phyloP scores from a whole-genome alignment of 305 asterid species.

The Fraxinus platypoda region DNA sequence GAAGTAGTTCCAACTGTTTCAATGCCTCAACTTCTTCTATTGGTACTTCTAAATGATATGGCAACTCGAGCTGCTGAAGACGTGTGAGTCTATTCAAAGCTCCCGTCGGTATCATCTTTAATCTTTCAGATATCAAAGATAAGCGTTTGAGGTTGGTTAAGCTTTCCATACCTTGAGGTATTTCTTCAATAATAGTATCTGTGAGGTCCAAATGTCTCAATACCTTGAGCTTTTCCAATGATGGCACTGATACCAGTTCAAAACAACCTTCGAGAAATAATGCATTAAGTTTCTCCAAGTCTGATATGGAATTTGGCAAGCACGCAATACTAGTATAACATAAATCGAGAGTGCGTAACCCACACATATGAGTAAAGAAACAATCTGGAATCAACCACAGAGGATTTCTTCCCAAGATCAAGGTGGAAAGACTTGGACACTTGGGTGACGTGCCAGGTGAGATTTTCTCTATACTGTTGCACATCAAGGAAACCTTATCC shows the following conservation, averaged over 20 bases:
- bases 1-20: neutral
- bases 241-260: neutral
- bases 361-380: too few relatives aligned
- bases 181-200: neutral
- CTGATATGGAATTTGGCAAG: neutral
- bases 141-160: constrained; percentile 2
- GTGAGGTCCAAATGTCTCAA: constrained; percentile 1
- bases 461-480: neutral
- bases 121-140: accelerated
- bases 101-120: neutral
- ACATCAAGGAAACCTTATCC: neutral
- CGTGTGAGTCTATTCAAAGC: neutral
- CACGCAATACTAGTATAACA: accelerated
- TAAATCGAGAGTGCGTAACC: too few relatives aligned
- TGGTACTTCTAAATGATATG: neutral
- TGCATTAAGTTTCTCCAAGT: neutral
- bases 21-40: neutral
- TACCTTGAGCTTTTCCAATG: constrained; percentile 1
- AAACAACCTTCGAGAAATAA: neutral
- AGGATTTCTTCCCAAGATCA: neutral
- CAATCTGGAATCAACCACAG: neutral
- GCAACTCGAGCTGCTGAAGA: neutral
- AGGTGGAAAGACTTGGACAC: neutral
- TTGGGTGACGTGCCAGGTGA: neutral
- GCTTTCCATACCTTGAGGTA: constrained; percentile 8